Evolutionary conservation across 768 basidiomycete species (phyloP).

Genomic region (Panellus pusillus): DNA sequence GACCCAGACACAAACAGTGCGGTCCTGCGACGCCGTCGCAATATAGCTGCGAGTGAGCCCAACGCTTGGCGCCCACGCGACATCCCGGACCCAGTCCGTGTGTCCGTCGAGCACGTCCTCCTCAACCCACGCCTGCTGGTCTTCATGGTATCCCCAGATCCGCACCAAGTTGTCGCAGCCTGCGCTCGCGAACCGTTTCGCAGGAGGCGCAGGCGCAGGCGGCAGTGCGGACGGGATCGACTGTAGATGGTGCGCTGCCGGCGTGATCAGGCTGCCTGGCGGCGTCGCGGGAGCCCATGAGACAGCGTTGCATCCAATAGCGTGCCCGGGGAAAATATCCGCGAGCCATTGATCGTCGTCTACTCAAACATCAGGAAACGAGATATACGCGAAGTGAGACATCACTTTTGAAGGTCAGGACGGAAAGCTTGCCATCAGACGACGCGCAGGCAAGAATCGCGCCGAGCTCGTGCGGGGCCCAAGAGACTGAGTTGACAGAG

Average conservation of each 20-base stretch:
- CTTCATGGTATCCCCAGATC: constrained; percentile 90
- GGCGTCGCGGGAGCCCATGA: constrained; percentile 95
- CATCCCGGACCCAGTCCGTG: constrained; percentile 96
- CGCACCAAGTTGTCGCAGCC: constrained; percentile 96
- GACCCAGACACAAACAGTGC: constrained; percentile 89
- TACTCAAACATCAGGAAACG: constrained; percentile 30
- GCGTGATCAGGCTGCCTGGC: constrained; percentile 80
- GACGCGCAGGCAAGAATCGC: constrained; percentile 96
- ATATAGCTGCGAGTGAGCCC: constrained; percentile 94
- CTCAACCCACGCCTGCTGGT: constrained; percentile 85
- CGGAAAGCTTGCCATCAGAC: constrained; percentile 95
- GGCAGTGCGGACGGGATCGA: constrained; percentile 46
- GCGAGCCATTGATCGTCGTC: constrained; percentile 97
- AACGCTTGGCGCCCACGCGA: constrained; percentile 98
- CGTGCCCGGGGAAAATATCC: constrained; percentile 93
- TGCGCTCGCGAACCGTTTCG: constrained; percentile 92
- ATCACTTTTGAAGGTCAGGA: constrained; percentile 94
- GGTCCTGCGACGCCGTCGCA: constrained; percentile 94
- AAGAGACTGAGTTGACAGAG: constrained; percentile 96
- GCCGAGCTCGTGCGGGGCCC: constrained; percentile 98
- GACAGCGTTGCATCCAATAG: constrained; percentile 95
- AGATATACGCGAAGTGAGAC: background rate
- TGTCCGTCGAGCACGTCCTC: constrained; percentile 92
- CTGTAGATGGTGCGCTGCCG: constrained; percentile 45
- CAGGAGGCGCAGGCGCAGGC: constrained; percentile 46